These are phyloP conservation scores for Tuber aestivum DNA, from an alignment of 495 filamentous ascomycete species.

Conservation along the genomic window DNA sequence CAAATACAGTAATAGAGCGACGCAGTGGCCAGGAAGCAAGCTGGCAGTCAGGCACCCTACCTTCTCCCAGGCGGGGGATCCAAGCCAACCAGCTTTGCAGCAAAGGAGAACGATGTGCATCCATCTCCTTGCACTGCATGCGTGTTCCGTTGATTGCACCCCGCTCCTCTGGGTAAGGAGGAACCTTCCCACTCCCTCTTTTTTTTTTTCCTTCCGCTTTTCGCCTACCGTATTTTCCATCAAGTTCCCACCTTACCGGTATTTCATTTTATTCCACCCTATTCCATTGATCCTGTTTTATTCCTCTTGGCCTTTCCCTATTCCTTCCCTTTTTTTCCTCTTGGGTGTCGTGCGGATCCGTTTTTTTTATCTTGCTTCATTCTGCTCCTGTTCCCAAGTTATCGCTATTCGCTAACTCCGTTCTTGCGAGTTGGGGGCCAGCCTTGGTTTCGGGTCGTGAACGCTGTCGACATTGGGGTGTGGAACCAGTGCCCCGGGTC, in stretches of 20 bases:
- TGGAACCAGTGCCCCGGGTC: conserved; percentile 31
- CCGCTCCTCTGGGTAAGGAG: conserved; percentile 27
- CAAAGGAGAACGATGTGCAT: conserved; percentile 27
- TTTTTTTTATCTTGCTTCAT: background rate
- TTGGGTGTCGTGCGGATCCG: background rate
- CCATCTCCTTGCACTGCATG: conserved; percentile 24
- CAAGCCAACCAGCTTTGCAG: conserved; percentile 21
- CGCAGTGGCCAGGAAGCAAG: background rate
- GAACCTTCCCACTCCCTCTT: conserved; percentile 15
- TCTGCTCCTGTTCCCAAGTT: background rate
- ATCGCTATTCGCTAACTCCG: conserved; percentile 24
- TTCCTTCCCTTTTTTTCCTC: conserved; percentile 15
- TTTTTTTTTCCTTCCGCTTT: background rate
- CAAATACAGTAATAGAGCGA: background rate
- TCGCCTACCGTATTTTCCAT: conserved; percentile 3
- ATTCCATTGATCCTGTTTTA: background rate
- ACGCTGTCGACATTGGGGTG: conserved; percentile 29
- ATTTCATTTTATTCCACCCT: conserved; percentile 6
- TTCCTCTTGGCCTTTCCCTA: conserved; percentile 13
- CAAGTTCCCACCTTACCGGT: conserved; percentile 2
- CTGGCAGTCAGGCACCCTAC: conserved; percentile 32
- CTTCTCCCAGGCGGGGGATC: conserved; percentile 16
- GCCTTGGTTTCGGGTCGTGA: conserved; percentile 36
- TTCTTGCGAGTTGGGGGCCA: conserved; percentile 33
- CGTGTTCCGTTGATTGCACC: conserved; percentile 31